Base-by-base conservation (phyloP, 805 yeast genomes). In the Lachancea fermentati region DNA sequence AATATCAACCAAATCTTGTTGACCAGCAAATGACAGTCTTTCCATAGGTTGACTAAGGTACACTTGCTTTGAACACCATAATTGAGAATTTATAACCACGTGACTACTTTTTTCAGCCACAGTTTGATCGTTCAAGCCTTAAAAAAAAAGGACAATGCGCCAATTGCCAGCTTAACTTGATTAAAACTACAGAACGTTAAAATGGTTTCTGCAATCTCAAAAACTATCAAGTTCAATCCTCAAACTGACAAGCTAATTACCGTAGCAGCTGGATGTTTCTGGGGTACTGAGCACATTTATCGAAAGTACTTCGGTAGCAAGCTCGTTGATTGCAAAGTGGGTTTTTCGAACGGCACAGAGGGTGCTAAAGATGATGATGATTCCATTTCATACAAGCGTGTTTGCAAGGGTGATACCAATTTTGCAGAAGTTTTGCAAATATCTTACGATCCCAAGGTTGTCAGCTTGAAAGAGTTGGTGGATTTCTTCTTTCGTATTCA, bases 401-500 rank as follows among this genome's bases (percentile, higher is more conserved):
- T 91, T 3, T 85, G 95, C 60, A 60, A 75, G 4, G 91, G 89
- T 19, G 67, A 69, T n/a, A 87, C 97, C 1, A 73, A 75, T 41
- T 67, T 58, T 55, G 95, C 95, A 4, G 98, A 91, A 60, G 80
- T 85, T 4, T 65, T 91, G 15, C 96, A 91, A 61, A 69, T 91
- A 9, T 71, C 91, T 1, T 93, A 76, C 54, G 89, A 88, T 53
- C 96, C 96, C 17, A 48, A 70, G 2, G 49, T 61, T n/a, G 71
- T 85, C 2, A 45, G 75, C 3, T 71, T 78, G 52, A 73, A 65
- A 41, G 85, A 82, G 19, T 64, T 91, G 33, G 63, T 86, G 32
- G 89, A 81, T 41, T 85, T 89, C 51, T 93, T 91, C 69, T 89
- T 87, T 68, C 72, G 82, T 54, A 86, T 87, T 60, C 98, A 91